Percentiles rank a stretch among this genome's conserved stretches.
phyloP scores from a whole-genome alignment of 208 protist species.

The Leishmania martiniquensis region DNA sequence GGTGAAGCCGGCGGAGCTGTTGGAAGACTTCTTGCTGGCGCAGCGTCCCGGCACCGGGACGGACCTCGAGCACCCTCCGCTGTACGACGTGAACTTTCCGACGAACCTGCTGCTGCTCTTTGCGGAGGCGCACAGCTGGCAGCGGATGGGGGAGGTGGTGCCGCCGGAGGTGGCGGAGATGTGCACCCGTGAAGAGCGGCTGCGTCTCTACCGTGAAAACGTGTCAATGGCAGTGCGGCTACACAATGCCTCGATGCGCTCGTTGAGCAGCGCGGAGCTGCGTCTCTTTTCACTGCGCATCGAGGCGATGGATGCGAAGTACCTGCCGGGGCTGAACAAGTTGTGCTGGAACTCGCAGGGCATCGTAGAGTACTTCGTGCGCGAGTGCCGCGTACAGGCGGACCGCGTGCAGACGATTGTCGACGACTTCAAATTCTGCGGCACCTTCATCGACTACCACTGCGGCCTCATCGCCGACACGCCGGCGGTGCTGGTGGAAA shows the following conservation, averaged over 20 bases:
- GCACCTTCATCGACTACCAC: slow-evolving; percentile 85
- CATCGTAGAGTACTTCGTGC: slow-evolving; percentile 96
- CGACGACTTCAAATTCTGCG: slow-evolving; percentile 94
- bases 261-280: slow-evolving; percentile 90
- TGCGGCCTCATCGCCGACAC: slow-evolving; percentile 93
- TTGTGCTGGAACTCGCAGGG: slow-evolving; percentile 95
- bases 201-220: slow-evolving; percentile 96
- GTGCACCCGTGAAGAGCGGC: slow-evolving; percentile 86
- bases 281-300: slow-evolving; percentile 95
- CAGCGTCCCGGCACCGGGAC: slow-evolving; percentile 56
- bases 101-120: slow-evolving; percentile 93
- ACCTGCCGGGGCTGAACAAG: slow-evolving; percentile 92
- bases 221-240: slow-evolving; percentile 95
- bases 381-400: slow-evolving; percentile 90
- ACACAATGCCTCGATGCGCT: slow-evolving; percentile 95
- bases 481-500: slow-evolving; percentile 94
- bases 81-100: slow-evolving; percentile 96
- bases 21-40: slow-evolving; percentile 89
- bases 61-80: slow-evolving; percentile 47
- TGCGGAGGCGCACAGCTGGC: slow-evolving; percentile 96
- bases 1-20: slow-evolving; percentile 68
- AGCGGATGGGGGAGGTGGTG: slow-evolving; percentile 88
- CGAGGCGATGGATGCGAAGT: slow-evolving; percentile 92
- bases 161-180: slow-evolving; percentile 90
- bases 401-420: slow-evolving; percentile 90